Conservation (phyloP, 2,329 filamentous ascomycete species). For the Phaeoacremonium minimum region DNA sequence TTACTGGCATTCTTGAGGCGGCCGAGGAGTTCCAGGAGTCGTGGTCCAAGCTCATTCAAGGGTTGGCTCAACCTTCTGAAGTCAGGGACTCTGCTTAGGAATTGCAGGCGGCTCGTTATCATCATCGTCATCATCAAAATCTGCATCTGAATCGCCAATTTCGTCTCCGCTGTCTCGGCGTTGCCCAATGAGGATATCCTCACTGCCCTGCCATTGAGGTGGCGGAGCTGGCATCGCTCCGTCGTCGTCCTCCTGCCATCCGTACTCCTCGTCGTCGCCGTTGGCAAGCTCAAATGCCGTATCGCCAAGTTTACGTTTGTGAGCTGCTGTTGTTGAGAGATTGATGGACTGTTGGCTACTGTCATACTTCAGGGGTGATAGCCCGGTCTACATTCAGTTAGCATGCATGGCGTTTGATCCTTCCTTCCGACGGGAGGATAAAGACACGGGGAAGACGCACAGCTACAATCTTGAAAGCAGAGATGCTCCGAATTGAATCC, state of each 20-base stretch:
- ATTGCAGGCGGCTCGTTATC: slow-evolving; percentile 22
- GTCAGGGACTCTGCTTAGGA: no score
- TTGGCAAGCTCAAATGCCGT: slow-evolving; percentile 57
- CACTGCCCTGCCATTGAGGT: slow-evolving; percentile 65
- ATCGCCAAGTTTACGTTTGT: slow-evolving; percentile 62
- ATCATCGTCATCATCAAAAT: slow-evolving; percentile 34
- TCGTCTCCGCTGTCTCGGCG: slow-evolving; percentile 26
- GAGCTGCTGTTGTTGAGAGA: slow-evolving; percentile 30
- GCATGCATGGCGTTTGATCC: no score
- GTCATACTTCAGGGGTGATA: slow-evolving; percentile 36
- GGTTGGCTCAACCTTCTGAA: no score
- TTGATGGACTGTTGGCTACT: slow-evolving; percentile 25
- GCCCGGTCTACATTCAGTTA: slow-evolving; percentile 31
- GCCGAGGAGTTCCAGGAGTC: no score
- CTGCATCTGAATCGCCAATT: no score
- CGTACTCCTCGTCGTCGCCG: slow-evolving; percentile 66
- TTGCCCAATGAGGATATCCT: slow-evolving; percentile 52
- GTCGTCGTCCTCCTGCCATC: slow-evolving; percentile 66
- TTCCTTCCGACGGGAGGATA: slow-evolving; percentile 4
- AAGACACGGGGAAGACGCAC: slow-evolving; percentile 27
- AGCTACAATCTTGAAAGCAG: slow-evolving; percentile 43
- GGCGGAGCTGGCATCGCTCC: slow-evolving; percentile 54
- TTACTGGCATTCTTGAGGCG: no score
- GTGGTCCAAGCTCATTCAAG: no score
- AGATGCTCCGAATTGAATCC: slow-evolving; percentile 34